Conservation (phyloP, 805 yeast genomes). For the Kodamaea laetipori region DNA sequence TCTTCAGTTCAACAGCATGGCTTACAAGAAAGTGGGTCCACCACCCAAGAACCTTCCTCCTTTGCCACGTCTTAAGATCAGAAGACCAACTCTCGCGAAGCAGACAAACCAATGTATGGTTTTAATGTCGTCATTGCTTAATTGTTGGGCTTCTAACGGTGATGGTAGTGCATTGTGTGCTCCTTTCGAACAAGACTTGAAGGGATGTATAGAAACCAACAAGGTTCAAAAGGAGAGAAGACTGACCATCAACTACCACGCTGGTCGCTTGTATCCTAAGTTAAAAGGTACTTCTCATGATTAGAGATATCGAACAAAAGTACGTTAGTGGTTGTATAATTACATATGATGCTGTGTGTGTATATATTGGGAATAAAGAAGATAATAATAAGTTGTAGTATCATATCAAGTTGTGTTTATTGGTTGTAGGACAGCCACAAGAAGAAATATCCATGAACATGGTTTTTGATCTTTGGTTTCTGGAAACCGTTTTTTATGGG, state of each 20-base stretch:
- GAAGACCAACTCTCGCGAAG: constrained; percentile 60
- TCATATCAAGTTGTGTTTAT: not conserved
- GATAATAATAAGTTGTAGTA: not conserved
- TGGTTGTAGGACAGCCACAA: too few relatives aligned
- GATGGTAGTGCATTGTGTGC: constrained; percentile 74
- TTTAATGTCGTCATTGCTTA: constrained; percentile 78
- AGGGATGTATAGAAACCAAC: constrained; percentile 64
- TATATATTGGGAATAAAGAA: constrained; percentile 5
- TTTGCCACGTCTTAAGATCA: constrained; percentile 70
- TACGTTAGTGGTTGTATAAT: not conserved
- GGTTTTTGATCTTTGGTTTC: too few relatives aligned
- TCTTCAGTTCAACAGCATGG: constrained; percentile 28
- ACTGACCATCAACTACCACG: constrained; percentile 56
- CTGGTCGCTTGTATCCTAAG: constrained; percentile 56
- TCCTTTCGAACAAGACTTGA: constrained; percentile 66
- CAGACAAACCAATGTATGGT: constrained; percentile 73
- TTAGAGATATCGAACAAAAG: constrained; percentile 17
- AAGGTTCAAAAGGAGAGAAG: constrained; percentile 42
- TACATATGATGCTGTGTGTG: constrained; percentile 4
- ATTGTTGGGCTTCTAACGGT: constrained; percentile 96
- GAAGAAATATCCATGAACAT: too few relatives aligned
- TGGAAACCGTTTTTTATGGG: too few relatives aligned
- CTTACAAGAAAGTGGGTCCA: constrained; percentile 45
- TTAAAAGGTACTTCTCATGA: constrained; percentile 49
- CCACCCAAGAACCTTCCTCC: constrained; percentile 58